A percentile compares a stretch with the other conserved stretches of the same genome.
These are phyloP conservation scores for Erythrophleum ivorense DNA, from an alignment of 331 rosid genomes.

Conservation along the genomic window DNA sequence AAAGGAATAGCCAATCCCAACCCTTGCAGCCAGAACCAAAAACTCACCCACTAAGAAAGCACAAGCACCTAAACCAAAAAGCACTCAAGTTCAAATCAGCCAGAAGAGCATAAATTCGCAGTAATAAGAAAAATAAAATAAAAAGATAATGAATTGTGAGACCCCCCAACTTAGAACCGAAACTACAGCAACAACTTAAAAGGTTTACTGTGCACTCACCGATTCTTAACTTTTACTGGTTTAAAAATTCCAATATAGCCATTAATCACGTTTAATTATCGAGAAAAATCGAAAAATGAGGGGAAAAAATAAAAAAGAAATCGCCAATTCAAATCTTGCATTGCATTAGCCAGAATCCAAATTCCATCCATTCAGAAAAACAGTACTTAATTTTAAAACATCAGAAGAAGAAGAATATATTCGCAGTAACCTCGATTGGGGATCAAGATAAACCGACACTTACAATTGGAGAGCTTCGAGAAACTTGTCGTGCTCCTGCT, in stretches of 20 bases:
- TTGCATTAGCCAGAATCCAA: background rate
- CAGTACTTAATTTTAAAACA: background rate
- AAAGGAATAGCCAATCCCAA: background rate
- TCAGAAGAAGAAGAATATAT: background rate
- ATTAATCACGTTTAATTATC: background rate
- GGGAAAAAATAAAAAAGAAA: background rate
- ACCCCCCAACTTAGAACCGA: background rate
- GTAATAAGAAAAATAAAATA: background rate
- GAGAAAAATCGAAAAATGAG: background rate
- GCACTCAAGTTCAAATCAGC: background rate
- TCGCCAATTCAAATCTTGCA: background rate
- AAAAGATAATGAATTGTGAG: background rate
- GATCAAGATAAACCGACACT: constrained; percentile 29
- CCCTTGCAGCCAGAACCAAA: background rate
- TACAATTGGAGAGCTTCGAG: constrained; percentile 77
- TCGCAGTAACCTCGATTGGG: background rate
- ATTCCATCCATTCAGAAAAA: background rate
- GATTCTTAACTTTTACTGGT: background rate
- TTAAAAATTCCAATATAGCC: background rate
- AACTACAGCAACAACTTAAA: background rate
- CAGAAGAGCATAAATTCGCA: background rate
- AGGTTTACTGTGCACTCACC: background rate
- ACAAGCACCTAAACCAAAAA: background rate
- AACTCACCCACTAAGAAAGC: background rate
- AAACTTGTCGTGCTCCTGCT: constrained; percentile 80